Evolutionary conservation across 2,329 filamentous ascomycete genomes (phyloP), one percentile per base, ranked within the genome.

Genomic region (Orbilia blumenaviensis): DNA sequence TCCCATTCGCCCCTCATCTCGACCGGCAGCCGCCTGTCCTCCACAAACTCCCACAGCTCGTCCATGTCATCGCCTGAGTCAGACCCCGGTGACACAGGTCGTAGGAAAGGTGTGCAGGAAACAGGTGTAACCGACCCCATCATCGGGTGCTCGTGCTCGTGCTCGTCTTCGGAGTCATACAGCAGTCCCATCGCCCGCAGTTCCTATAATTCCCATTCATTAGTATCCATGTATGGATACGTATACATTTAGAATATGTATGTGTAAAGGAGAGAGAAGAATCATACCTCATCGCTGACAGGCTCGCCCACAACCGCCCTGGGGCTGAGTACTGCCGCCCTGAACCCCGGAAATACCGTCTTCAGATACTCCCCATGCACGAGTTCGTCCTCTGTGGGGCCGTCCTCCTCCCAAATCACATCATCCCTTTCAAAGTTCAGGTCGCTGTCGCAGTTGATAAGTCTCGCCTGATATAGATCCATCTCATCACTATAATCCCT

Each of bases 1-100:
- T 76, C 71, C 71, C 71, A 76, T 36, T 76, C 71, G 46, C 61
- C 60, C 12, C 63, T 46, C 29, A 68, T 66, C 21, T 66, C 69
- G 25, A 54, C 36, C 4, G 71, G 71, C 6, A 34, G 14, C 7
- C 46, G 34, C 34, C 48, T 48, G 0, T 27, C 62, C 44, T 46
- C 62, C 2, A 76, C 48, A 2, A 76, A 14, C 4, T 67, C 64
- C 71, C 71, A 76, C 1, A 76, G 36, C n/a, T 68, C 71, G 10
- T 76, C 71, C 3, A 76, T 23, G 32, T 76, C n/a, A n/a, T n/a
- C n/a, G n/a, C n/a, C 71, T 2, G 41, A 38, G 2, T 68, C 63
- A 18, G 23, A 50, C 3, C 21, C 27, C 10, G 56, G 56, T 0
- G 62, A 38, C 9, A 16, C 58, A 1, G 63, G 38, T 3, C 16